Evolutionary conservation across 106 monocot species (phyloP), one percentile per base, ranked within the genome.

Genomic region (Allium sativum): DNA sequence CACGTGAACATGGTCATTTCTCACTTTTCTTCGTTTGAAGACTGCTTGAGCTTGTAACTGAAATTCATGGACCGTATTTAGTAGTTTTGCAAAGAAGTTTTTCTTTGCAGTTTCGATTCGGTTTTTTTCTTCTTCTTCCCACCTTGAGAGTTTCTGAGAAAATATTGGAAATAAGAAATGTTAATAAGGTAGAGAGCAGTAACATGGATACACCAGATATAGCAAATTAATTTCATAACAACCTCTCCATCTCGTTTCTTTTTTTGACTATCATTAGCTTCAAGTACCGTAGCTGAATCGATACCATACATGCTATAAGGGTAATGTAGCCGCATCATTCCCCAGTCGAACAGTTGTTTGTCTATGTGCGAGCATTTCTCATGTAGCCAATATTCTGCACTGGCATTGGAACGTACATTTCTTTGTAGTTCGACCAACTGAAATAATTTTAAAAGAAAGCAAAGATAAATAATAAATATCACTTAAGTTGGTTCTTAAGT

Each of bases 161-260:
- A 53, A 56, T 65, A 50, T 44, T 60, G 9, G 52, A 47, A 9
- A 59, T 40, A 44, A 67, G 50, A 19, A n/a, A 15, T 58, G 57
- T 16, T 8, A 47, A 9, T 48, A 52, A 6, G 8, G 0, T 22
- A 12, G 31, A 31, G 31, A 31, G 31, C 31, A 5, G 31, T 31
- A 31, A 31, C 31, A 31, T 31, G 31, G 31, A 31, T 31, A 31
- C 31, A 31, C 31, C 5, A 31, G 31, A 4, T 31, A 45, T 11
- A 62, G 22, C 15, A 20, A 70, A 19, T 42, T 10, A 52, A 17
- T 22, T 66, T 67, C 43, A 43, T 40, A n/a, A 58, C 45, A 66
- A 96, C 95, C 95, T 96, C 95, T 22, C 72, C 77, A 77, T 87
- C 90, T 76, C 87, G 84, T 75, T 82, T 96, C 61, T 84, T 96